A percentile compares a stretch with the other conserved stretches of the same genome.
These are phyloP conservation scores for Thermomyces lanuginosus DNA, from an alignment of 2,329 filamentous ascomycete species.

Conservation along the genomic window DNA sequence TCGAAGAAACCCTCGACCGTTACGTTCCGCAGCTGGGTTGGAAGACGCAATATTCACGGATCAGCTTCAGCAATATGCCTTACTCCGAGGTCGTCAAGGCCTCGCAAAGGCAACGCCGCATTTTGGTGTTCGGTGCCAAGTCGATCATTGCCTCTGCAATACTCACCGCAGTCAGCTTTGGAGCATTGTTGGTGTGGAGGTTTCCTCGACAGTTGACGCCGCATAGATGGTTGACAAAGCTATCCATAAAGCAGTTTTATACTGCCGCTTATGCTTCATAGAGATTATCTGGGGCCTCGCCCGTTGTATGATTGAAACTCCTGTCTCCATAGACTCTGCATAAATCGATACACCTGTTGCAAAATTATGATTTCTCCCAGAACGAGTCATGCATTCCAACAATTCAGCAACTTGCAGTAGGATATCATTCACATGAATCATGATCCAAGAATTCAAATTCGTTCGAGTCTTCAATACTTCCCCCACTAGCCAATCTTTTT, in stretches of 20 bases:
- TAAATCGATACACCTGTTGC: too few relatives aligned
- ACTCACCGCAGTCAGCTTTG: slow-evolving; percentile 15
- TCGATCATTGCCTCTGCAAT: slow-evolving; percentile 15
- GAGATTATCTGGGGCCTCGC: too few relatives aligned
- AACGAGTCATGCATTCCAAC: too few relatives aligned
- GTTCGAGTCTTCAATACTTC: too few relatives aligned
- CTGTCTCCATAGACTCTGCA: too few relatives aligned
- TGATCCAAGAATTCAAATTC: too few relatives aligned
- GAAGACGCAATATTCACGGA: slow-evolving; percentile 79
- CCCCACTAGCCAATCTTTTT: slow-evolving; percentile 19
- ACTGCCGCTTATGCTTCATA: too few relatives aligned
- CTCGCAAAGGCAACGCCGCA: slow-evolving; percentile 51
- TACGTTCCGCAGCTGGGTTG: slow-evolving; percentile 66
- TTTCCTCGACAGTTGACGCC: slow-evolving; percentile 12
- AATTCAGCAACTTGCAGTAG: too few relatives aligned
- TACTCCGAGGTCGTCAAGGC: slow-evolving; percentile 67
- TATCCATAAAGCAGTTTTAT: too few relatives aligned
- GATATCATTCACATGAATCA: too few relatives aligned
- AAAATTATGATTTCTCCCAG: too few relatives aligned
- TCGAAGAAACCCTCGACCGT: slow-evolving; percentile 70
- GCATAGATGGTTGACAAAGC: slow-evolving; percentile 2
- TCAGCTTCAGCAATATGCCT: slow-evolving; percentile 84
- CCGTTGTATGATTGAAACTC: too few relatives aligned
- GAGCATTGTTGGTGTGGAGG: slow-evolving; percentile 18
- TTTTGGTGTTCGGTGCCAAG: slow-evolving; percentile 33